Percentiles rank a stretch among this genome's conserved stretches.
Evolutionary conservation across 352 stramenopile species (phyloP).

Genomic region (Pseudoperonospora humuli): DNA sequence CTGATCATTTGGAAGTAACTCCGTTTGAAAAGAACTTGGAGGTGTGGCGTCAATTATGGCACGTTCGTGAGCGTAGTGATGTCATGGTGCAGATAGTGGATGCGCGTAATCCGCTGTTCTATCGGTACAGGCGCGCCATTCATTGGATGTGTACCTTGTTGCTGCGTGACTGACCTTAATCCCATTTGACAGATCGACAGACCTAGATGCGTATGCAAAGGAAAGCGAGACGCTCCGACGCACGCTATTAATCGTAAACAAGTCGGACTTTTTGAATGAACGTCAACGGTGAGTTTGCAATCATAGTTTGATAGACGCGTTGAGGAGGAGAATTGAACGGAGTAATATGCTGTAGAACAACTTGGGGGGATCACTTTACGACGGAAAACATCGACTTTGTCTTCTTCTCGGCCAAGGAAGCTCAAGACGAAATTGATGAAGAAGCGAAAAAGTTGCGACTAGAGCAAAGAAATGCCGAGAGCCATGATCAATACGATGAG

Average conservation of each 20-base stretch:
- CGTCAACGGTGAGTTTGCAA: conserved; percentile 64
- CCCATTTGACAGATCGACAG: conserved; percentile 68
- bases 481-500: conserved; percentile 32
- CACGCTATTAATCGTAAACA: conserved; percentile 98
- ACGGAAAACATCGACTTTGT: conserved; percentile 87
- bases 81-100: conserved; percentile 99
- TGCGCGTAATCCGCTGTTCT: conserved; percentile 97
- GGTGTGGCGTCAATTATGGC: conserved; percentile 99
- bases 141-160: neutral
- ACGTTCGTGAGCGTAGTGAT: conserved; percentile 96
- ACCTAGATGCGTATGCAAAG: conserved; percentile 93
- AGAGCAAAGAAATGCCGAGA: conserved; percentile 28
- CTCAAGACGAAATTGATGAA: conserved; percentile 89
- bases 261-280: conserved; percentile 96
- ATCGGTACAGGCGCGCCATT: conserved; percentile 41
- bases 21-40: conserved; percentile 99
- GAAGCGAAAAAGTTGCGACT: conserved; percentile 56
- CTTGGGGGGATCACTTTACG: conserved; percentile 95
- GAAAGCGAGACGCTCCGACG: conserved; percentile 87
- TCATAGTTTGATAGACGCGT: neutral
- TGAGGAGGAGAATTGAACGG: neutral
- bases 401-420: conserved; percentile 97
- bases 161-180: conserved; percentile 1
- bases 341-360: conserved; percentile 28
- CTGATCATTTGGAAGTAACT: conserved; percentile 88